Base-by-base conservation (phyloP, 2,329 filamentous ascomycete species). In the Aspergillus ochraceoroseus region DNA sequence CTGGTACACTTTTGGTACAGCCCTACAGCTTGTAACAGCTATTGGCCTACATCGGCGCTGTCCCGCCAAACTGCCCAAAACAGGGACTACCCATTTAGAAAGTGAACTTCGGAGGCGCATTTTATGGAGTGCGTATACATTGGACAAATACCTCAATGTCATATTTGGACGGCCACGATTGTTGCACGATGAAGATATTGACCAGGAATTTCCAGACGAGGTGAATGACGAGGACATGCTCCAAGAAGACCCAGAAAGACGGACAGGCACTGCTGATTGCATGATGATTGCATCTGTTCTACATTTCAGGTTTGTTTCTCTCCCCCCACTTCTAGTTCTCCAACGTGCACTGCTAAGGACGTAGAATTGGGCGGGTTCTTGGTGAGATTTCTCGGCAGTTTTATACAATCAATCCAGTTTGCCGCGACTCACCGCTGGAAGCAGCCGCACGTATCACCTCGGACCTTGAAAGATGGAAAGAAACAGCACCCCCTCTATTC, bases 131-230 rank as follows among this genome's bases (percentile, higher is more conserved):
- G 72, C 75, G 0, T 83, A 82, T 51, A 75, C 73, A 0, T 60
- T 82, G 1, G 79, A 83, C 53, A 79, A 76, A 35, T 82, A 82
- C 41, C 62, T 83, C 1, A 75, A 76, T 15, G 75, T 80, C n/a
- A 75, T 80, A 12, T 72, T 82, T 19, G 79, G 79, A 0, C 67
- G 79, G 4, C 79, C 79, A 1, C 60, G 76, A 5, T 68, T 79
- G 9, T 75, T 80, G 17, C 77, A 79, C 33, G 78, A 82, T 30
- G 75, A 80, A 22, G 77, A 82, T 35, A 77, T 80, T 32, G 78
- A 82, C 37, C 78, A 82, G 42, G 70, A 73, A 2, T 66, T 77
- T n/a, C 79, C 79, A 3, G 57, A 63, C 15, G 65, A 66, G 38
- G 67, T 79, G 29, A 76, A 78, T 39, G 77, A 82, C 43, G 72